phyloP scores from a whole-genome alignment of 1,284 basidiomycete genomes.

The Ustilago sp. region DNA sequence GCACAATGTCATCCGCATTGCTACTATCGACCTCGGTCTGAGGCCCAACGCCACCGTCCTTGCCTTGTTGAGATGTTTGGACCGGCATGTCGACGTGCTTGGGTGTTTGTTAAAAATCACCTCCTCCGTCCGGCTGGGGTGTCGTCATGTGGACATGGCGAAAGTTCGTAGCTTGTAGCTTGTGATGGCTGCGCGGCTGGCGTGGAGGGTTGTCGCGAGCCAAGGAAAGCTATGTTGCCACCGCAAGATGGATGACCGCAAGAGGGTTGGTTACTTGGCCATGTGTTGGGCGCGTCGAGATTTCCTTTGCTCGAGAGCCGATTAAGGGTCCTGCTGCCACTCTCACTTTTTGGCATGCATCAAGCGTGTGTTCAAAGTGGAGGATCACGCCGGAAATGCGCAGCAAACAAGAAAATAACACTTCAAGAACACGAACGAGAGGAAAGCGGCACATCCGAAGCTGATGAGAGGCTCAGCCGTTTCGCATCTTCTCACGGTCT shows the following conservation, averaged over 20 bases:
- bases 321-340: neutral
- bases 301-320: neutral
- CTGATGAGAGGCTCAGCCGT: neutral
- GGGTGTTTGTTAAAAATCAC: neutral
- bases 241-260: neutral
- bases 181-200: neutral
- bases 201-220: neutral
- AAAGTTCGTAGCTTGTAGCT: neutral
- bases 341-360: neutral
- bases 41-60: neutral
- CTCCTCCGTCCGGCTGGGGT: neutral
- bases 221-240: neutral
- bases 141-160: constrained; percentile 17
- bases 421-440: neutral
- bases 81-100: neutral
- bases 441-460: neutral
- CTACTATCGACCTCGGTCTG: neutral
- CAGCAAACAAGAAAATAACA: constrained; percentile 2
- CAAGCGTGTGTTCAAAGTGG: constrained; percentile 4
- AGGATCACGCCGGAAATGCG: neutral
- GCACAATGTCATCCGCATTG: neutral
- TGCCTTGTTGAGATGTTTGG: neutral
- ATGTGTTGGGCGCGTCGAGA: neutral
- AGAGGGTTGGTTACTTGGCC: neutral
- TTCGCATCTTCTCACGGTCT: neutral